Evolutionary conservation across 2,329 filamentous ascomycete species (phyloP).

Genomic region (Diplodia scrobiculata): DNA sequence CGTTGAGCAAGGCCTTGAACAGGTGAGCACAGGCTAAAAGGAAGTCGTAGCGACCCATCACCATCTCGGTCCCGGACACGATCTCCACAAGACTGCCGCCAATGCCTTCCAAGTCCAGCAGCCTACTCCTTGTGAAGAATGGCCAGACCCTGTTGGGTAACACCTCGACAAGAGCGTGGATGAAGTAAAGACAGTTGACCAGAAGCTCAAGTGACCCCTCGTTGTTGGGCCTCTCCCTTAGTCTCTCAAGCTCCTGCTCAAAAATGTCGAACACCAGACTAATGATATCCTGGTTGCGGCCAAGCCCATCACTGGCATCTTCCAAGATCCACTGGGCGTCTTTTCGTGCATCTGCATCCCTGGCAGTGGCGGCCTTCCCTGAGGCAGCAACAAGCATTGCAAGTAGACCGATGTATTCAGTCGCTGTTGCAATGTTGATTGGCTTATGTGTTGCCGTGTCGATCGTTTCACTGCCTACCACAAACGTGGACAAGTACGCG

Average conservation of each 20-base stretch:
- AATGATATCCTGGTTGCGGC: constrained; percentile 70
- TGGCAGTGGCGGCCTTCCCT: constrained; percentile 32
- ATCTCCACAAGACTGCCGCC: constrained; percentile 76
- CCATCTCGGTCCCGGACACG: constrained; percentile 78
- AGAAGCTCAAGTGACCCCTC: constrained; percentile 67
- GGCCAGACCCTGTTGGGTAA: constrained; percentile 88
- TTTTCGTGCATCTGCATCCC: constrained; percentile 31
- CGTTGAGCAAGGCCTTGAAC: constrained; percentile 74
- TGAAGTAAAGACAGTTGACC: constrained; percentile 77
- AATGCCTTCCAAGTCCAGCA: constrained; percentile 75
- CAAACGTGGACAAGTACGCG: constrained; percentile 62
- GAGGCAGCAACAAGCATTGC: constrained; percentile 64
- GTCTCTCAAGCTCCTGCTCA: constrained; percentile 63
- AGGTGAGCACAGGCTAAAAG: constrained; percentile 72
- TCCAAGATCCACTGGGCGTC: constrained; percentile 52
- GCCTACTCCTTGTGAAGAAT: constrained; percentile 75
- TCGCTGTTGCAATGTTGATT: constrained; percentile 62
- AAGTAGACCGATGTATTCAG: constrained; percentile 74
- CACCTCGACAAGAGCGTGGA: constrained; percentile 69
- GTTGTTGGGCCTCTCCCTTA: constrained; percentile 57
- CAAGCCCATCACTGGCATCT: constrained; percentile 54
- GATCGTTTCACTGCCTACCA: constrained; percentile 57
- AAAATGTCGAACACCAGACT: constrained; percentile 82
- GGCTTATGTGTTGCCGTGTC: constrained; percentile 51
- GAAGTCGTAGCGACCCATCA: constrained; percentile 74